Percentiles rank a stretch among this genome's conserved stretches.
Conservation (phyloP, 2,329 filamentous ascomycete species). For the Aspergillus niger region DNA sequence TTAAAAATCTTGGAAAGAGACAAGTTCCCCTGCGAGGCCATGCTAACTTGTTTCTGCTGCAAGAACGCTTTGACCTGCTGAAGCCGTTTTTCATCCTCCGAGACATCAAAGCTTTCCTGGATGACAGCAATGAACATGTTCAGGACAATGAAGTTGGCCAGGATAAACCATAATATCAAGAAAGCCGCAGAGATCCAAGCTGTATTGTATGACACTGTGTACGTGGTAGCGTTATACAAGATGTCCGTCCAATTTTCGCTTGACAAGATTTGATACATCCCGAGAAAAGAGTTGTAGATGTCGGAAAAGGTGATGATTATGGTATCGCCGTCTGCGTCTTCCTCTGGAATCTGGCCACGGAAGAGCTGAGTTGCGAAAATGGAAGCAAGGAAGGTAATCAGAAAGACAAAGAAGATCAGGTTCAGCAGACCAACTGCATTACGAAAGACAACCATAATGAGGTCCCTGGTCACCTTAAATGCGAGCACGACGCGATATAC, state of each 20-base stretch:
- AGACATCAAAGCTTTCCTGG: slow-evolving; percentile 98
- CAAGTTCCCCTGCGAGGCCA: slow-evolving; percentile 68
- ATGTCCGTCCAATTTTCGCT: slow-evolving; percentile 95
- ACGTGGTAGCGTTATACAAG: slow-evolving; percentile 77
- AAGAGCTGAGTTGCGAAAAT: slow-evolving; percentile 95
- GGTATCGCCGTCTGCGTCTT: slow-evolving; percentile 62
- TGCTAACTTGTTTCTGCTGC: slow-evolving; percentile 82
- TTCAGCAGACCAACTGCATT: slow-evolving; percentile 92
- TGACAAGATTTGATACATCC: slow-evolving; percentile 96
- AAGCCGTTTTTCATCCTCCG: slow-evolving; percentile 94
- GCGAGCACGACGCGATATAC: slow-evolving; percentile 90
- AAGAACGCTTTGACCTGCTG: slow-evolving; percentile 96
- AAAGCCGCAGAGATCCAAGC: slow-evolving; percentile 92
- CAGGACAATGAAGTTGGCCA: slow-evolving; percentile 91
- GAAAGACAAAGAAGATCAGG: slow-evolving; percentile 91
- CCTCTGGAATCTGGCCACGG: slow-evolving; percentile 73
- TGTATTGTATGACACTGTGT: slow-evolving; percentile 66
- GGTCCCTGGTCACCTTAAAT: slow-evolving; percentile 79
- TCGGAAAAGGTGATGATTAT: slow-evolving; percentile 78
- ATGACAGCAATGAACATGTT: slow-evolving; percentile 99
- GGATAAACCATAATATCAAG: slow-evolving; percentile 91
- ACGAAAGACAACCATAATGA: slow-evolving; percentile 83
- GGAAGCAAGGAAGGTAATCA: slow-evolving; percentile 89
- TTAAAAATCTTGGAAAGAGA: slow-evolving; percentile 61
- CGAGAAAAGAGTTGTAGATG: slow-evolving; percentile 93